Percentiles rank a stretch among this genome's conserved stretches.
Conservation (phyloP, 1,284 basidiomycete genomes). For the Leccinum griseonigrum region DNA sequence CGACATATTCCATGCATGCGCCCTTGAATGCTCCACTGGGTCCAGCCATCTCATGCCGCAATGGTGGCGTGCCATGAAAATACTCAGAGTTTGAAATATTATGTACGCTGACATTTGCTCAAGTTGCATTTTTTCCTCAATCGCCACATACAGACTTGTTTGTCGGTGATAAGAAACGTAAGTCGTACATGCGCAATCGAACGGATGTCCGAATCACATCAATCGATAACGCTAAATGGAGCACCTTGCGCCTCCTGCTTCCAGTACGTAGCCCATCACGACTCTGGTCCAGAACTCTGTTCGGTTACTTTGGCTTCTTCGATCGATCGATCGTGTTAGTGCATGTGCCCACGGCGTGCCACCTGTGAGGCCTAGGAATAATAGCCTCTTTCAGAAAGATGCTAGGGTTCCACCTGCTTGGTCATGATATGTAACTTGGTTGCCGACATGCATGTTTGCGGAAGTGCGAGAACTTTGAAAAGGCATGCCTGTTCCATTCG, state of each 20-base stretch:
- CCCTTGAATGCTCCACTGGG: not conserved
- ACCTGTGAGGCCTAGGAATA: not conserved
- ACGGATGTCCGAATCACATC: not conserved
- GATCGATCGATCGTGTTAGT: not conserved
- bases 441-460: not conserved
- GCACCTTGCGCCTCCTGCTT: not conserved
- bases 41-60: too few species aligned
- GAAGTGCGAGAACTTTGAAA: not conserved
- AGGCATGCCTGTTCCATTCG: conserved; percentile 1
- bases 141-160: not conserved
- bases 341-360: not conserved
- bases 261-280: not conserved
- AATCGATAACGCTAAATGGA: not conserved
- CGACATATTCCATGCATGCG: not conserved
- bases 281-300: not conserved
- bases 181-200: not conserved
- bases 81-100: not conserved
- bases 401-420: not conserved
- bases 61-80: too few species aligned
- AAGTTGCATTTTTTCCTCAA: not conserved
- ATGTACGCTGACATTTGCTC: not conserved
- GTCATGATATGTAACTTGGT: not conserved
- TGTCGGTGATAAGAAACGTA: not conserved
- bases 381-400: not conserved
- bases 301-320: not conserved